Evolutionary conservation across 495 filamentous ascomycete species (phyloP), one percentile per base, ranked within the genome.

Genomic region (Talaromyces proteolyticus): DNA sequence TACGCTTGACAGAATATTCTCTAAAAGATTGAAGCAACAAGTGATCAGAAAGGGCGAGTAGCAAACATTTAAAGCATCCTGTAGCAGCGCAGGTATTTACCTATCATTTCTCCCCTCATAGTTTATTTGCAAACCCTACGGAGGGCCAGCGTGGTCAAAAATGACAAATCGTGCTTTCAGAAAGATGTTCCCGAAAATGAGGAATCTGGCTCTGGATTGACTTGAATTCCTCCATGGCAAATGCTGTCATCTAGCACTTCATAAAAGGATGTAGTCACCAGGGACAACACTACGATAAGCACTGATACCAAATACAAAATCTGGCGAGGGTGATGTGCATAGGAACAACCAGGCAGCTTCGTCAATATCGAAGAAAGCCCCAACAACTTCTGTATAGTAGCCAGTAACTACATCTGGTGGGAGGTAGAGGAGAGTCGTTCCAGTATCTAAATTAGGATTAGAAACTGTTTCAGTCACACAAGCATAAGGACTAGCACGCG

Each of bases 161-260:
- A 93, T 80, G 16, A 84, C 86, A 58, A 85, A 89, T 54, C 87
- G 81, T 49, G 77, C 76, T 73, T 91, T 90, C 53, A 92, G 76
- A 57, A 87, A 87, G 42, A 89, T 76, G 51, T 91, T 87, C 29
- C 87, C 87, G 47, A 84, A 82, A 63, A 93, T 89, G 50, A 75
- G 59, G 87, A 79, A 20, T 72, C 78, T 18, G 88, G 70, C 44
- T 79, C 81, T 8, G 68, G 63, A 63, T 84, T 79, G 47, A 62
- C 61, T 67, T 87, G 84, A 51, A 88, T 73, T 11, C 79, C 78
- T 42, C 85, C 85, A 57, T 71, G 81, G 67, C 85, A 88, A 46
- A 57, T 73, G 42, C 62, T 73, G 47, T 73, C 65, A 42, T 61
- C 64, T 16, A 34, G 29, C 4, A 4, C 2, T 34, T 34, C 72